Percentiles rank a stretch among this genome's conserved stretches.
These are phyloP conservation scores for Coniferiporia sulphurascens DNA, from an alignment of 1,284 basidiomycete species.

Conservation along the genomic window DNA sequence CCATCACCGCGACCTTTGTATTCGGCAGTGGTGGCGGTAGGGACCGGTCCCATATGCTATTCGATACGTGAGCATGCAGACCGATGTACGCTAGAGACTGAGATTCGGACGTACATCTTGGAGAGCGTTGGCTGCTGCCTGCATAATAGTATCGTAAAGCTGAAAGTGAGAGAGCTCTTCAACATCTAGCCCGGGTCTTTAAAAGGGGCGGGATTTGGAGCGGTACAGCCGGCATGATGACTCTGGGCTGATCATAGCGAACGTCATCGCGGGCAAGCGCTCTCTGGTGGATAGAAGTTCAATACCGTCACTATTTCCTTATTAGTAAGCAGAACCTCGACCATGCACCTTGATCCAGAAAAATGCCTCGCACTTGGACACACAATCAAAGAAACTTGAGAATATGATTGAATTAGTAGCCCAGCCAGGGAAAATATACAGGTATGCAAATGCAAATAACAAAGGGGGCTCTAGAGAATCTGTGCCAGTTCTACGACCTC, in stretches of 20 bases:
- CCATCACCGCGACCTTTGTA: slow-evolving; percentile 49
- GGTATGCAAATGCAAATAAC: neutral
- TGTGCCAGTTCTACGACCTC: neutral
- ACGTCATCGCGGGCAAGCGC: neutral
- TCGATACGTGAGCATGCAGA: slow-evolving; percentile 1
- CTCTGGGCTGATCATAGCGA: slow-evolving; percentile 10
- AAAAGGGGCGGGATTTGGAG: neutral
- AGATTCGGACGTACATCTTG: slow-evolving; percentile 28
- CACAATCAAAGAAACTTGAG: no score
- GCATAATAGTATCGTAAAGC: slow-evolving; percentile 24
- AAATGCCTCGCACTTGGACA: no score
- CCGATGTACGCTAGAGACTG: no score
- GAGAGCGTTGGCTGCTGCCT: slow-evolving; percentile 33
- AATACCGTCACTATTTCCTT: no score
- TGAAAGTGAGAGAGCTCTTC: slow-evolving; percentile 1
- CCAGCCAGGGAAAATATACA: neutral
- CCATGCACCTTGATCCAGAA: no score
- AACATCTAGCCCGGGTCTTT: neutral
- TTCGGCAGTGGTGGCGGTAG: slow-evolving; percentile 40
- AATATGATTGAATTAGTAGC: neutral
- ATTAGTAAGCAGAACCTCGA: no score
- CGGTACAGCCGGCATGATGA: neutral
- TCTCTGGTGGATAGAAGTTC: no score
- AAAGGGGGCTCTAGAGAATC: neutral
- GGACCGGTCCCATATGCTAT: slow-evolving; percentile 39